Evolutionary conservation across 2,329 filamentous ascomycete species (phyloP).

Genomic region (Beauveria sp.): DNA sequence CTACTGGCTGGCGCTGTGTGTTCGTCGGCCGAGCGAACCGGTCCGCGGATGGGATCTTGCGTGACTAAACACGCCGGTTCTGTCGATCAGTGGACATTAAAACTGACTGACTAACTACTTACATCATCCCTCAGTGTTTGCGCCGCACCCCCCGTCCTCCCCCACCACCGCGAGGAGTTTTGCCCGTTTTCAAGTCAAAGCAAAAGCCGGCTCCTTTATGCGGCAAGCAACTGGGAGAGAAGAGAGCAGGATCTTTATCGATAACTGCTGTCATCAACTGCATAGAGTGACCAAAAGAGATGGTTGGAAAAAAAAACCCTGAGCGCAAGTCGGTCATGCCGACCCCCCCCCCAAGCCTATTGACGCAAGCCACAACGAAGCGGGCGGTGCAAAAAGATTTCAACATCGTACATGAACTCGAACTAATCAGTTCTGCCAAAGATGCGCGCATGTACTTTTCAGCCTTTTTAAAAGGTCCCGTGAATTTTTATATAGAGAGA

Average conservation of each 20-base stretch:
- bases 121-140: too few relatives aligned
- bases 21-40: background rate
- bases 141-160: too few relatives aligned
- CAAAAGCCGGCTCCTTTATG: too few relatives aligned
- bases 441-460: too few relatives aligned
- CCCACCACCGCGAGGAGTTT: too few relatives aligned
- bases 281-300: background rate
- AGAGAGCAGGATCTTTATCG: too few relatives aligned
- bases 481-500: too few relatives aligned
- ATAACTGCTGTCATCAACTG: background rate
- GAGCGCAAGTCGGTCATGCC: background rate
- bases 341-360: background rate
- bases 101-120: too few relatives aligned
- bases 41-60: background rate
- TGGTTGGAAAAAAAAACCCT: background rate
- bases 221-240: too few relatives aligned
- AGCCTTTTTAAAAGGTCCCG: too few relatives aligned
- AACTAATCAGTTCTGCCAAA: background rate
- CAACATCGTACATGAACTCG: background rate
- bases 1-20: background rate
- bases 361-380: background rate
- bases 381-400: background rate
- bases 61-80: background rate
- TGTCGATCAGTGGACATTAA: background rate
- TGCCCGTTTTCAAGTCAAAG: too few relatives aligned